Evolutionary conservation across 2,329 filamentous ascomycete species (phyloP), one percentile per base, ranked within the genome.

Genomic region (Botrytis fragariae): DNA sequence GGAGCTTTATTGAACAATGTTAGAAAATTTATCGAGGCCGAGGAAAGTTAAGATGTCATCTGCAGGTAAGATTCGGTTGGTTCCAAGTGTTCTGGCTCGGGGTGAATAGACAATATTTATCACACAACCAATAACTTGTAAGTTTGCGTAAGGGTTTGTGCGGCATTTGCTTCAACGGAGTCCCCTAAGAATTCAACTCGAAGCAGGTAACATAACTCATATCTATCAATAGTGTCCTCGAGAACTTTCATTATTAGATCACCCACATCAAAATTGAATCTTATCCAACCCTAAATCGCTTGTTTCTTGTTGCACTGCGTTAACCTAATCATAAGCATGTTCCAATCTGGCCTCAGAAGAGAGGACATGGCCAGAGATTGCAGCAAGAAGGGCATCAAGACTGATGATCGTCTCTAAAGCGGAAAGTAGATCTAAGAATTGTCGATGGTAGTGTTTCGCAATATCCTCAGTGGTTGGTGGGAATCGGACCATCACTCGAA

Each of bases 151-250:
- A 45, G 42, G 42, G 32, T 51, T 67, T 29, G 10, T 25, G 25
- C 3, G 42, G 42, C 18, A 25, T 37, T 35, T 16, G 2, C 22
- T 7, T 35, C 45, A 16, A 7, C 4, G 18, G 10, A 29, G 10
- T 62, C 1, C 3, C 22, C 4, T 18, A n/a, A 42, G 25, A 62
- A n/a, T 1, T 39, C 22, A 1, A 22, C 45, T 25, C 9, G 5
- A 48, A 25, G 45, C 3, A 25, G 10, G 54, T 45, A 80, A 68
- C n/a, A n/a, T n/a, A n/a, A n/a, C n/a, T 82, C 80, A 39, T 76
- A 80, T 62, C 37, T 42, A 5, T n/a, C 7, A 9, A 45, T 7
- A 16, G 44, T 60, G 14, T 69, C 51, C n/a, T 44, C 51, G 44
- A 60, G 48, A 25, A 10, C 2, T 39, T 35, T 39, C 9, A 67